phyloP scores from a whole-genome alignment of 2,329 filamentous ascomycete genomes.

The Zymoseptoria passerinii region DNA sequence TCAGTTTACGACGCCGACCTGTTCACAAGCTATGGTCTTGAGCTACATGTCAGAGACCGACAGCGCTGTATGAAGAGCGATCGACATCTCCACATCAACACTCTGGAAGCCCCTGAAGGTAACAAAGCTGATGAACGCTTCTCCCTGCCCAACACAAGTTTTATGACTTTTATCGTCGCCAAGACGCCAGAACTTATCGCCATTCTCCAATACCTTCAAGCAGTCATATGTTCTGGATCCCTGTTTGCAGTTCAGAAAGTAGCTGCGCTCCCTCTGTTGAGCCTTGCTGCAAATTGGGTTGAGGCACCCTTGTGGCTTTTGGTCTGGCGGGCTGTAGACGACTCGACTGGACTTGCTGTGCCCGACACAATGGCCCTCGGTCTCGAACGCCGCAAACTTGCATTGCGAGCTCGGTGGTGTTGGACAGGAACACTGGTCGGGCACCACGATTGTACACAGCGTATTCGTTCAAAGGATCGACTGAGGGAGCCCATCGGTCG shows the following conservation, averaged over 20 bases:
- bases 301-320: not conserved
- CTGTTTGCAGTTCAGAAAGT: not conserved
- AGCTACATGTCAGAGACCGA: no score
- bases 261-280: not conserved
- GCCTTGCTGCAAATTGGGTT: not conserved
- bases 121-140: not conserved
- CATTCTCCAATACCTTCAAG: not conserved
- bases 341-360: not conserved
- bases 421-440: not conserved
- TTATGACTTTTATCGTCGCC: not conserved
- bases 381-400: not conserved
- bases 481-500: not conserved
- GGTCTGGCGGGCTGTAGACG: not conserved
- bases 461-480: not conserved
- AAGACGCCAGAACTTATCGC: not conserved
- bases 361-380: not conserved
- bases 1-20: no score
- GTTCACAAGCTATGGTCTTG: no score
- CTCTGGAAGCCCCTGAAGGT: not conserved
- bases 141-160: not conserved
- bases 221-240: not conserved
- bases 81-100: no score
- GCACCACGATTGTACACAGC: not conserved
- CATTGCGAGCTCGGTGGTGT: not conserved
- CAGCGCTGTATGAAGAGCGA: no score